Base-by-base conservation (phyloP, 768 basidiomycete species). In the Stropharia rugosoannulata region DNA sequence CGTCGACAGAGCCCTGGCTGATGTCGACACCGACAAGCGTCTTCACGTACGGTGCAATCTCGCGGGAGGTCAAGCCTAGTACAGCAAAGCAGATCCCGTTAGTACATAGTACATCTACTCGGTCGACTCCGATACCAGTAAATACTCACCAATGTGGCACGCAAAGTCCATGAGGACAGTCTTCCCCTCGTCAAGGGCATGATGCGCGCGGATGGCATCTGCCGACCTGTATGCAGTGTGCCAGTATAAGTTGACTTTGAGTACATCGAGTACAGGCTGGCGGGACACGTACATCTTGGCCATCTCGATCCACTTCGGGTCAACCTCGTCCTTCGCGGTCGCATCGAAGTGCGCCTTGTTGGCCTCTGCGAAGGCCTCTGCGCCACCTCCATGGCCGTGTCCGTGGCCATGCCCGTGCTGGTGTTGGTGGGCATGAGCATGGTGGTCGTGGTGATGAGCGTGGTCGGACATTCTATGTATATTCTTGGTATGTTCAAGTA, bases 1-100 rank as follows among this genome's bases (percentile, higher is more conserved):
- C 68, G 52, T 89, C 83, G 8, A 92, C 86, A 75, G 85, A 81
- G 1, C 70, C 79, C 59, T 85, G 83, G 69, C 85, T 90, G 64
- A 91, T 87, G 64, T 93, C 91, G 13, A 89, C 83, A 9, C 89
- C 90, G 13, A 90, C 69, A 58, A 92, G 79, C 29, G 74, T 74
- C 64, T 83, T 86, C 44, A 80, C 79, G 59, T 87, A 72, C 1
- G 83, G 75, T 0, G 81, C 82, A 19, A 92, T 75, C 41, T 80
- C 77, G 58, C 82, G 77, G 2, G 89, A 85, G 13, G 22, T 22
- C 22, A 22, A 22, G 22, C 22, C 22, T 22, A 22, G 22, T 22
- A 2, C 22, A 22, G 22, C 22, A 4, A 22, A 22, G 22, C 22
- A 22, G 22, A 22, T 22, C 22, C 22, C 1, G 22, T 22, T 22